Evolutionary conservation across 352 stramenopile genomes (phyloP).

Genomic region (Phytophthora pinifolia): DNA sequence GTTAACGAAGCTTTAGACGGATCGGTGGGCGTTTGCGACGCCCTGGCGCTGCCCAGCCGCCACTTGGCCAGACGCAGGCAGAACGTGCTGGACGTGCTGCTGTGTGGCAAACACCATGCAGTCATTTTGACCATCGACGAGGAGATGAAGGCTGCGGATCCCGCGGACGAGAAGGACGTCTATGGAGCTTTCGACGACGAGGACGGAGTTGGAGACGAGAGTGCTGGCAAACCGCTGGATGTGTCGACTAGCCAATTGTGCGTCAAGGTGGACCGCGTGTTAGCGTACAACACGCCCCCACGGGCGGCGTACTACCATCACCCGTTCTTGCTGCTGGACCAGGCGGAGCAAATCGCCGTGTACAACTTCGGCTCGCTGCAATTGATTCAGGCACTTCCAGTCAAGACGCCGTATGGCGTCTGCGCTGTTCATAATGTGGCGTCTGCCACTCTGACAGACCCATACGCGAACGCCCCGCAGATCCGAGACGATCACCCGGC

Average conservation of each 20-base stretch:
- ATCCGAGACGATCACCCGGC: constrained; percentile 28
- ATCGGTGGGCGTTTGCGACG: constrained; percentile 27
- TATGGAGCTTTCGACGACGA: constrained; percentile 29
- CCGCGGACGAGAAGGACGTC: constrained; percentile 18
- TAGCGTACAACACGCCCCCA: constrained; percentile 52
- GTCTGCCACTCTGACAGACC: constrained; percentile 13
- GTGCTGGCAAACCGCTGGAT: constrained; percentile 30
- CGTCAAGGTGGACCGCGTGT: constrained; percentile 46
- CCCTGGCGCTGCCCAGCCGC: constrained; percentile 42
- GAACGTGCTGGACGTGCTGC: constrained; percentile 47
- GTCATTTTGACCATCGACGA: constrained; percentile 49
- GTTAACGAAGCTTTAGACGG: constrained; percentile 32
- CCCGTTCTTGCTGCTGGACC: constrained; percentile 68
- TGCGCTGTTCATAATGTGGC: constrained; percentile 30
- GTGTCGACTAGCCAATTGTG: constrained; percentile 42
- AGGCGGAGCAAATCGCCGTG: constrained; percentile 54
- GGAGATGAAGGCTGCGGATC: constrained; percentile 3
- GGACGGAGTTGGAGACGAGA: constrained; percentile 11
- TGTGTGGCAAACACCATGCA: constrained; percentile 58
- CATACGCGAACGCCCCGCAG: constrained; percentile 3
- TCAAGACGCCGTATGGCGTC: constrained; percentile 50
- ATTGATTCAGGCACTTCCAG: constrained; percentile 49
- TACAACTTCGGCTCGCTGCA: constrained; percentile 66
- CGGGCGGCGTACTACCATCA: constrained; percentile 56
- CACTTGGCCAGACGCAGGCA: constrained; percentile 28